Conservation (phyloP, 495 filamentous ascomycete genomes). For the Penicillium malachiteum region DNA sequence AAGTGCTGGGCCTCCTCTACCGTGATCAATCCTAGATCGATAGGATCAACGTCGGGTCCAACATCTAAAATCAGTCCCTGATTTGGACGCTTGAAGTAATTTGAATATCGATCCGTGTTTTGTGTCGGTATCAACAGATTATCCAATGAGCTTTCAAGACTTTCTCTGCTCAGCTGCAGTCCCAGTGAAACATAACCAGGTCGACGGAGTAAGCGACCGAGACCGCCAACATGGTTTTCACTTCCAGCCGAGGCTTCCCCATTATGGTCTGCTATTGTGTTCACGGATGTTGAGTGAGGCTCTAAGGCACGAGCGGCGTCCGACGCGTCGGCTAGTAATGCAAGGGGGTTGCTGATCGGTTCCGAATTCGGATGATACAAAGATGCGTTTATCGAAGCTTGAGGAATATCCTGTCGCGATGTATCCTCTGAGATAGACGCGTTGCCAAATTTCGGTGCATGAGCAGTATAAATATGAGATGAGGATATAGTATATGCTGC, state of each 20-base stretch:
- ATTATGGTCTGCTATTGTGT: neutral
- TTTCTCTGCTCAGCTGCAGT: constrained; percentile 14
- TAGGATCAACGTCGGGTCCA: constrained; percentile 59
- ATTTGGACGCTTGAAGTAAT: constrained; percentile 20
- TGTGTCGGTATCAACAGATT: constrained; percentile 5
- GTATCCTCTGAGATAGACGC: neutral
- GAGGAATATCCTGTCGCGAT: neutral
- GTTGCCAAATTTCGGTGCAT: neutral
- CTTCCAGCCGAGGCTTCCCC: neutral
- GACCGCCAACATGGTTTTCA: neutral
- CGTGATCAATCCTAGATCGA: constrained; percentile 60
- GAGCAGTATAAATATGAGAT: neutral
- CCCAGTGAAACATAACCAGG: constrained; percentile 24
- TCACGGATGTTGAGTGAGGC: neutral
- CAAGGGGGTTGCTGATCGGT: constrained; percentile 27
- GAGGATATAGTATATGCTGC: neutral
- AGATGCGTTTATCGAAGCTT: no score
- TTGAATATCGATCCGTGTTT: constrained; percentile 6
- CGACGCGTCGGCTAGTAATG: constrained; percentile 24
- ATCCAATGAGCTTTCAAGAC: constrained; percentile 18
- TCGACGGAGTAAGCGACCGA: constrained; percentile 11
- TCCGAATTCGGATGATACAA: constrained; percentile 3
- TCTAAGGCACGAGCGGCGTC: constrained; percentile 19
- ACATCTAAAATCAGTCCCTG: constrained; percentile 34
- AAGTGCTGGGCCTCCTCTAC: constrained; percentile 53